Conservation (phyloP, 441 rosid species). For the Kokia cookei region DNA sequence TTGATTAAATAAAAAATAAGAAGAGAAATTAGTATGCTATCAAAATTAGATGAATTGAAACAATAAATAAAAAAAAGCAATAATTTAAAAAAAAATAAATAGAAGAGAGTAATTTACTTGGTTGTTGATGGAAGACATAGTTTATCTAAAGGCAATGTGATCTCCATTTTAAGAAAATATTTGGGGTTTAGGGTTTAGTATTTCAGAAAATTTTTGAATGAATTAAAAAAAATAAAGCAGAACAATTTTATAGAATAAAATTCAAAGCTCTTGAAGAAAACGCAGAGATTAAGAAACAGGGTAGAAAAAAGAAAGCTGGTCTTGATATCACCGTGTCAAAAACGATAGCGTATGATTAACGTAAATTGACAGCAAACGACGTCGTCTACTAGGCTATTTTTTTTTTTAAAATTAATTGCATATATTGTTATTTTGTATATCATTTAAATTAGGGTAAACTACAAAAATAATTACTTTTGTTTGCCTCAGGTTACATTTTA, state of each 20-base stretch:
- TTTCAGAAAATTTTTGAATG: not conserved
- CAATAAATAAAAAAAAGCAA: not conserved
- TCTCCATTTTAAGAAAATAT: slow-evolving; percentile 28
- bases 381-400: too few species aligned
- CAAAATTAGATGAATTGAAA: not conserved
- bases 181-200: not conserved
- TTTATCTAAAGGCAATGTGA: slow-evolving; percentile 44
- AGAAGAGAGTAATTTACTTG: not conserved
- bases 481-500: too few species aligned
- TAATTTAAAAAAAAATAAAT: not conserved
- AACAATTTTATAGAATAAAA: too few species aligned
- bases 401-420: too few species aligned
- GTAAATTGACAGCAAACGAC: too few species aligned
- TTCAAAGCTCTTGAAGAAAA: not conserved
- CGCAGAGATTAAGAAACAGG: not conserved
- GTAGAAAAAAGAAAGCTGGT: not conserved
- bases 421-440: too few species aligned
- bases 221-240: too few species aligned
- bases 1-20: not conserved
- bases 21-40: not conserved
- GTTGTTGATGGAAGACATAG: slow-evolving; percentile 15
- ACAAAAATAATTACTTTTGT: too few species aligned
- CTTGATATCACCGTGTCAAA: not conserved
- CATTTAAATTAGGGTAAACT: too few species aligned
- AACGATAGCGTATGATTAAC: not conserved